Evolutionary conservation across 1,284 basidiomycete species (phyloP), one percentile per base, ranked within the genome.

Genomic region (Ganoderma sinense): DNA sequence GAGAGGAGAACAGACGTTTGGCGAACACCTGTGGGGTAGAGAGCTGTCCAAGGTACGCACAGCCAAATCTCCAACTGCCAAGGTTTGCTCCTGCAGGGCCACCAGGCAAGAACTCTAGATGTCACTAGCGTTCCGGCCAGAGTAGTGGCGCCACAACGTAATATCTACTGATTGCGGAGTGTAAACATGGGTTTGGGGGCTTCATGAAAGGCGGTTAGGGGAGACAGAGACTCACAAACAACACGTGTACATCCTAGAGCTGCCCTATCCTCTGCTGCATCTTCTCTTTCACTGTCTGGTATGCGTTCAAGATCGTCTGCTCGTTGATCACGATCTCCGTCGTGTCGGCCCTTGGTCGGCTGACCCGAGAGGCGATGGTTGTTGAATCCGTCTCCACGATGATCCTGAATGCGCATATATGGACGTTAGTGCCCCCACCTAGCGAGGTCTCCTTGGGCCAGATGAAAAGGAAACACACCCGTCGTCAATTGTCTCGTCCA

Each of bases 261-360:
- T 87, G 86, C 63, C 84, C 84, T 73, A 91, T 90, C 65, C 88
- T 83, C 79, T 91, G 89, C 73, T 89, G 86, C 77, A 93, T 87
- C 80, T 88, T 86, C 79, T 97, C 95, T 82, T 93, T 94, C 76
- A 98, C 91, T 2, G 94, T 96, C 80, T 96, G 94, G 83, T 97
- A 96, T 45, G 96, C 96, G 78, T 87, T 96, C 88, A 97, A 87
- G 72, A 98, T 87, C 5, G 96, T 97, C 83, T 99, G 97, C 83
- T 99, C 98, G 86, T 99, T 99, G 87, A 99, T 98, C 73, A 98
- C 94, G 74, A 99, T 98, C 78, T 99, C 97, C 53, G 94, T 94
- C 66, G 95, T 93, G 81, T 99, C 98, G 23, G 97, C 93, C 76
- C 91, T 92, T 62, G 98, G 95, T 74, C 97, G 86, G 74, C 95